phyloP scores from a whole-genome alignment of 2,329 filamentous ascomycete species.

The Trematosphaeria pertusa region DNA sequence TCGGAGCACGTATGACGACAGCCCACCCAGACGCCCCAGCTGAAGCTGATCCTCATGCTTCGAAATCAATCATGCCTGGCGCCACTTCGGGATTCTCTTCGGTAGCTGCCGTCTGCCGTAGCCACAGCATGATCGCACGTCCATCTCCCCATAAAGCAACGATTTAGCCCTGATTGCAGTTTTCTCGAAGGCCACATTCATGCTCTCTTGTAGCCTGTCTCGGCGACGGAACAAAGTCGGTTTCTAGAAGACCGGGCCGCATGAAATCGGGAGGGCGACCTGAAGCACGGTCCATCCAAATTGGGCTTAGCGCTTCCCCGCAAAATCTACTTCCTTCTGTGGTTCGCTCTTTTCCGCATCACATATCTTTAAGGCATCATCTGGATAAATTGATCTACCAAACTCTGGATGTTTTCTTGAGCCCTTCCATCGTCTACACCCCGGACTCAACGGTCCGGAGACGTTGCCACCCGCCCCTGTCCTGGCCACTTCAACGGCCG shows the following conservation, averaged over 20 bases:
- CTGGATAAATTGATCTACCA: slow-evolving; percentile 16
- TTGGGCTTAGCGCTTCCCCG: slow-evolving; percentile 22
- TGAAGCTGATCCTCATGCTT: too few species aligned
- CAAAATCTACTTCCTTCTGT: slow-evolving; percentile 7
- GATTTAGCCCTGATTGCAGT: slow-evolving; percentile 17
- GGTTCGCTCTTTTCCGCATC: slow-evolving; percentile 6
- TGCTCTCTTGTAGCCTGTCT: slow-evolving; percentile 11
- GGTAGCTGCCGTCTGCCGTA: slow-evolving; percentile 8
- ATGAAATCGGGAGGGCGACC: slow-evolving; percentile 13
- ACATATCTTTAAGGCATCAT: slow-evolving; percentile 1
- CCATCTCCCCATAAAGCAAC: slow-evolving; percentile 6
- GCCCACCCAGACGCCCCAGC: too few species aligned
- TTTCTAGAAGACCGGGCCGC: slow-evolving; percentile 16
- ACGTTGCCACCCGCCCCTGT: slow-evolving; percentile 4
- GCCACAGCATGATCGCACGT: slow-evolving; percentile 15
- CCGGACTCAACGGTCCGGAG: not conserved
- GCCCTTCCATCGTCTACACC: slow-evolving; percentile 5
- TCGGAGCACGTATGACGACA: too few species aligned
- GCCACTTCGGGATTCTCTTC: slow-evolving; percentile 6
- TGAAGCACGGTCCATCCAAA: slow-evolving; percentile 8
- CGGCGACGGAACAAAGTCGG: slow-evolving; percentile 1
- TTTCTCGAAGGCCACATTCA: slow-evolving; percentile 16
- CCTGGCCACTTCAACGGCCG: not conserved
- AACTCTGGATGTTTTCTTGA: slow-evolving; percentile 12
- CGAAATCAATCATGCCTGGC: too few species aligned